Evolutionary conservation across 441 rosid species (phyloP).

Genomic region (Brassica hybrid): DNA sequence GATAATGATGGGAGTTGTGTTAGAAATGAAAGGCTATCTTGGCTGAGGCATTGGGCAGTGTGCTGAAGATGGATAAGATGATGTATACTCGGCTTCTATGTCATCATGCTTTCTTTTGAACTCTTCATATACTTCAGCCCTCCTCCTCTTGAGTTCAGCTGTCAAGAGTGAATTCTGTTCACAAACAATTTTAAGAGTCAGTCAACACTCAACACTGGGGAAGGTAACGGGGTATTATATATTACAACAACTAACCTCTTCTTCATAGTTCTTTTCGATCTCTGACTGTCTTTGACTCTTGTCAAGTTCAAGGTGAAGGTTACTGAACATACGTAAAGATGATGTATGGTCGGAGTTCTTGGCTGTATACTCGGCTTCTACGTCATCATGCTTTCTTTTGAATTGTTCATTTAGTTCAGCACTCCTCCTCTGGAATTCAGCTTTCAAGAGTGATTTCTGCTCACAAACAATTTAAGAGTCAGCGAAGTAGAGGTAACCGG

Average conservation of each 20-base stretch:
- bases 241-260: neutral
- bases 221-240: neutral
- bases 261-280: neutral
- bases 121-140: neutral
- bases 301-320: too few relatives aligned
- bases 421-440: neutral
- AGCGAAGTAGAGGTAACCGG: neutral
- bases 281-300: neutral
- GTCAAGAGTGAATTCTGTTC: neutral
- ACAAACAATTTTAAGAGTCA: neutral
- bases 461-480: neutral
- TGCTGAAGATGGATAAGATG: neutral
- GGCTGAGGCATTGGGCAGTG: neutral
- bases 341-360: neutral
- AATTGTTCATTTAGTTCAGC: neutral
- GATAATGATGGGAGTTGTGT: neutral
- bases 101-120: neutral
- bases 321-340: too few relatives aligned
- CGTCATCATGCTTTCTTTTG: neutral
- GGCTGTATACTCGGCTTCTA: neutral
- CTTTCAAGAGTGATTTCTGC: neutral
- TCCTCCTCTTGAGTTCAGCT: neutral
- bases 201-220: neutral
- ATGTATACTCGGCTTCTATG: neutral
- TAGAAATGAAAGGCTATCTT: neutral